These are phyloP conservation scores for Capsella rubella DNA, from an alignment of 441 rosid genomes.

Conservation along the genomic window DNA sequence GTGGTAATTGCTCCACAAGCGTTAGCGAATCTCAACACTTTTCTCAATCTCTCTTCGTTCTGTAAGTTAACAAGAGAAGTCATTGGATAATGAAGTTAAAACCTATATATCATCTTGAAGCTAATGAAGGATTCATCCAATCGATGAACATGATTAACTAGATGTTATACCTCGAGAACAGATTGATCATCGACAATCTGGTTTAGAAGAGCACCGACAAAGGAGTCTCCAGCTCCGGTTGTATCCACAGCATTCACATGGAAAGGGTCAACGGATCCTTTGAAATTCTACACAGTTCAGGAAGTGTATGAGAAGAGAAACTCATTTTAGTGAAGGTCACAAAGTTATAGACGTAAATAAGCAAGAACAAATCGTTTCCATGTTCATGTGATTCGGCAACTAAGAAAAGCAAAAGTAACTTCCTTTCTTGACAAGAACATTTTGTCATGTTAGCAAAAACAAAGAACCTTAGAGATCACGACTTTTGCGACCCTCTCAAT, in stretches of 20 bases:
- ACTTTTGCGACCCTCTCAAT: constrained; percentile 16
- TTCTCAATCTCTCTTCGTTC: constrained; percentile 82
- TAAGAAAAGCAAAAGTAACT: constrained; percentile 29
- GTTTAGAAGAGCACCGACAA: constrained; percentile 82
- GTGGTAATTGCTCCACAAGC: constrained; percentile 99
- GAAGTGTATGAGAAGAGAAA: constrained; percentile 11
- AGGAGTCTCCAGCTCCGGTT: constrained; percentile 97
- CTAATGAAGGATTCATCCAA: background rate
- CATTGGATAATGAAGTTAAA: background rate
- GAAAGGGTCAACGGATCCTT: constrained; percentile 79
- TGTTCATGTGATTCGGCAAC: constrained; percentile 41
- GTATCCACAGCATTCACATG: constrained; percentile 87
- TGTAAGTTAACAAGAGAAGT: constrained; percentile 26
- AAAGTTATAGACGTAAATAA: constrained; percentile 28
- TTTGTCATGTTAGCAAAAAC: constrained; percentile 19
- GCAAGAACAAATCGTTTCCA: constrained; percentile 13
- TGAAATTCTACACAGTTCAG: constrained; percentile 61
- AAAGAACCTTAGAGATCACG: constrained; percentile 31
- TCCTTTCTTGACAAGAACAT: constrained; percentile 17
- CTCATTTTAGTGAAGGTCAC: constrained; percentile 6
- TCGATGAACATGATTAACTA: background rate
- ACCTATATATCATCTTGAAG: background rate
- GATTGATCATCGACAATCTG: constrained; percentile 80
- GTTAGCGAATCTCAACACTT: constrained; percentile 74
- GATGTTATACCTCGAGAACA: constrained; percentile 63